A percentile compares a stretch with the other conserved stretches of the same genome.
phyloP scores from a whole-genome alignment of 306 rosid species.

The Benincasa hispida region DNA sequence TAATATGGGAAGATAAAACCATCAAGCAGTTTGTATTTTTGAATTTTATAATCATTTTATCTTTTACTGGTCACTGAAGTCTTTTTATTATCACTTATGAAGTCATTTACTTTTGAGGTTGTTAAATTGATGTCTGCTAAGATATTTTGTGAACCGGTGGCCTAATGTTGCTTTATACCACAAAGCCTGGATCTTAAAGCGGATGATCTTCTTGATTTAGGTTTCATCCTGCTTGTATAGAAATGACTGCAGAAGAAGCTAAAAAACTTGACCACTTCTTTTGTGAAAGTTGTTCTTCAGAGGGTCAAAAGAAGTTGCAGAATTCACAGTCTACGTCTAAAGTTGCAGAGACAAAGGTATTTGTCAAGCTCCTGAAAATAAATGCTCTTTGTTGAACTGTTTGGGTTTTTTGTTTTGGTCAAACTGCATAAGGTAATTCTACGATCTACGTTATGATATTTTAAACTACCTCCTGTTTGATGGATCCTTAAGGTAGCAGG shows the following conservation, averaged over 20 bases:
- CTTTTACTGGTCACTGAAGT: not conserved
- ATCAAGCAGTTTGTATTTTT: not conserved
- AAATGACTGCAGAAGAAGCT: slow-evolving; percentile 94
- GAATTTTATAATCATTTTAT: not conserved
- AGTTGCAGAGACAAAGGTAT: slow-evolving; percentile 75
- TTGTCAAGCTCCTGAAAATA: not conserved
- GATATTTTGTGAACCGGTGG: not conserved
- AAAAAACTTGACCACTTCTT: slow-evolving; percentile 80
- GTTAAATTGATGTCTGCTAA: not conserved
- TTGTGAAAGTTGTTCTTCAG: slow-evolving; percentile 83
- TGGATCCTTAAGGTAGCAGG: not conserved
- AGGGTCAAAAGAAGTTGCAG: slow-evolving; percentile 82
- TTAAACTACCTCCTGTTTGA: not conserved
- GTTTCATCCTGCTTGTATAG: slow-evolving; percentile 99
- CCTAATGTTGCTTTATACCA: not conserved
- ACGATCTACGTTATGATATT: not conserved
- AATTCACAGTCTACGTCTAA: slow-evolving; percentile 57
- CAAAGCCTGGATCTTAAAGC: not conserved
- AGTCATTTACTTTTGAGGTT: not conserved
- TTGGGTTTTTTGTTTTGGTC: not conserved
- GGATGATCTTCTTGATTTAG: slow-evolving; percentile 39
- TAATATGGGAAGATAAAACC: not conserved
- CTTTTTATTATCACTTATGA: not conserved
- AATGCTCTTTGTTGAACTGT: not conserved
- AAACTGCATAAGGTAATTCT: not conserved